Base-by-base conservation (phyloP, 192 early-diverging fungal genomes). In the Coemansia sp. region DNA sequence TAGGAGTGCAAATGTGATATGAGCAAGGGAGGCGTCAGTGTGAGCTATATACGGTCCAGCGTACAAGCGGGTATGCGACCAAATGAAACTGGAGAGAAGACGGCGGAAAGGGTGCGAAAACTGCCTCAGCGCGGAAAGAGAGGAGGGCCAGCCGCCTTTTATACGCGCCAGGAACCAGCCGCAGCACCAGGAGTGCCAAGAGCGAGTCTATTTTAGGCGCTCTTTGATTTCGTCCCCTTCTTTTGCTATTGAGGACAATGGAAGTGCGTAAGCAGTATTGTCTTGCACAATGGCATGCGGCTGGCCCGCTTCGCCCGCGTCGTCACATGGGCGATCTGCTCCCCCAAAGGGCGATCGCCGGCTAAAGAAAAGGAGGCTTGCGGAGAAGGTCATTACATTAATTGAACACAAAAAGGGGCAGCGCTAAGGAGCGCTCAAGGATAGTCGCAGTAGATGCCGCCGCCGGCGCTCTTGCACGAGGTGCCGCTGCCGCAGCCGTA, bases 401-500 rank as follows among this genome's bases (percentile, higher is more conserved):
- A 38, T 38, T 59, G 56, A n/a, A n/a, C 31, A 38, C 6, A 38
- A n/a, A n/a, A n/a, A n/a, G n/a, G n/a, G n/a, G n/a, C n/a, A n/a
- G n/a, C 47, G 27, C 24, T 29, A 51, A 51, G 25, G 24, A 25
- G 45, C 11, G 6, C 38, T 64, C 37, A 53, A 41, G 46, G 36
- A 22, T 43, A 51, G 37, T 39, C 66, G 24, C 66, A 68, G 35
- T 60, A 68, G 27, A 68, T 49, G 58, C 36, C 38, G 41, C 57
- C 31, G 43, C 65, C 65, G 29, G 41, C 57, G 43, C 56, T 37
- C n/a, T 47, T n/a, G 42, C 65, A 67, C 14, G 35, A 19, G 59
- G 66, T 68, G 6, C 59, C 59, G 1, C 35, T 39, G 37, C 59
- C 59, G 47, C 66, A 68, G 4, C 35, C n/a, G 59, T 60, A 60